Base-by-base conservation (phyloP, 768 basidiomycete species). In the Psilocybe cyanescens region DNA sequence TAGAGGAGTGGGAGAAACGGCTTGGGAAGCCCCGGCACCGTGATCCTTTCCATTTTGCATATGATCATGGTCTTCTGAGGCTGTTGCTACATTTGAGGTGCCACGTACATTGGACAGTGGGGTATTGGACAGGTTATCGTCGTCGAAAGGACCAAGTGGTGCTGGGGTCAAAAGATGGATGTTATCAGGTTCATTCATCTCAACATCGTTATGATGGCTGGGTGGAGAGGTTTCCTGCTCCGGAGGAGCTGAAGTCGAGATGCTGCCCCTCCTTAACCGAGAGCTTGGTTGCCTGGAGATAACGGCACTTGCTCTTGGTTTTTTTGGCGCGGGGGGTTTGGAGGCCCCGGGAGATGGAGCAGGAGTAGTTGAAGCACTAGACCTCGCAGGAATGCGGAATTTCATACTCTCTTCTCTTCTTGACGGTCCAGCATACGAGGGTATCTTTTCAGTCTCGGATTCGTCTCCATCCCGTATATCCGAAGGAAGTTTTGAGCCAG, bases 321-420 rank as follows among this genome's bases (percentile, higher is more conserved):
- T 76, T 62, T 71, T 75, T 28, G 68, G 60, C 41, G 63, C 48
- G 9, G 62, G 60, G 12, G 61, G 67, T 41, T 63, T 67, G 31
- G 63, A 71, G 7, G 69, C 58, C n/a, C 68, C 60, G n/a, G 71
- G 68, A 45, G 68, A 67, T 11, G 72, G 65, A 8, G 67, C 65
- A 45, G 70, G 63, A 11, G 69, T 63, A 48, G 62, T 61, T 37
- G 73, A 67, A 45, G 63, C 59, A 60, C 72, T 69, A 48, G 68
- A 66, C 35, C 74, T 70, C 3, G 74, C 64, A 57, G 65, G 66
- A 49, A 69, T 53, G 16, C 68, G 68, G 5, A 79, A 66, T 67
- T 79, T 81, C 55, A 77, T 67, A 48, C 68, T 74, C 60, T 77
- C 72, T 57, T 78, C 71, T 63, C 70, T 71, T 65, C 62, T 72